These are phyloP conservation scores for Penstemon newberryi DNA, from an alignment of 257 asterid species.

Conservation along the genomic window DNA sequence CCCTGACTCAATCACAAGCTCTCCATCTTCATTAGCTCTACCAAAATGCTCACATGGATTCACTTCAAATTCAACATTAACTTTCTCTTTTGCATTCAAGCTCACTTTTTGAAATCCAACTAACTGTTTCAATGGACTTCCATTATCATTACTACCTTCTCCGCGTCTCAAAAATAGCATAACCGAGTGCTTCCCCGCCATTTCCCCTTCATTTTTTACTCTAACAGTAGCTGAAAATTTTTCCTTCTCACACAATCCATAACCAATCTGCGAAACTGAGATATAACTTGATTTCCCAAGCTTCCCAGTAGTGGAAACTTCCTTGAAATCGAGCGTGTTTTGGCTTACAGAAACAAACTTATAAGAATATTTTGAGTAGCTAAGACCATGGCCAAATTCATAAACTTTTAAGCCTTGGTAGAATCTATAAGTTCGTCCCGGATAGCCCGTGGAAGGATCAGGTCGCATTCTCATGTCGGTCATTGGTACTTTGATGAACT, in stretches of 20 bases:
- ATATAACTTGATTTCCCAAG: slow-evolving; percentile 13
- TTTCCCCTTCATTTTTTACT: slow-evolving; percentile 45
- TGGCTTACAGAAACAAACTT: slow-evolving; percentile 41
- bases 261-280: slow-evolving; percentile 33
- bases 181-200: slow-evolving; percentile 63
- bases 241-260: slow-evolving; percentile 28
- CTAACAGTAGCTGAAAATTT: slow-evolving; percentile 31
- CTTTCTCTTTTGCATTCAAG: slow-evolving; percentile 37
- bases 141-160: background rate
- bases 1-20: slow-evolving; percentile 55
- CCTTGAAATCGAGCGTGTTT: slow-evolving; percentile 37
- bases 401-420: slow-evolving; percentile 60
- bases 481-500: slow-evolving; percentile 60
- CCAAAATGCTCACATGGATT: slow-evolving; percentile 55
- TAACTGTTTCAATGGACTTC: slow-evolving; percentile 48
- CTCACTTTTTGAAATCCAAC: slow-evolving; percentile 53
- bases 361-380: slow-evolving; percentile 66
- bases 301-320: background rate
- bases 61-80: slow-evolving; percentile 40
- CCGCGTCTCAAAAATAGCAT: slow-evolving; percentile 44
- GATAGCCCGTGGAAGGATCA: slow-evolving; percentile 54
- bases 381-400: slow-evolving; percentile 72
- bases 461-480: slow-evolving; percentile 81
- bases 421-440: slow-evolving; percentile 77
- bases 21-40: slow-evolving; percentile 51